These are phyloP conservation scores for Annulohypoxylon stygium DNA, from an alignment of 495 filamentous ascomycete species.

Conservation along the genomic window DNA sequence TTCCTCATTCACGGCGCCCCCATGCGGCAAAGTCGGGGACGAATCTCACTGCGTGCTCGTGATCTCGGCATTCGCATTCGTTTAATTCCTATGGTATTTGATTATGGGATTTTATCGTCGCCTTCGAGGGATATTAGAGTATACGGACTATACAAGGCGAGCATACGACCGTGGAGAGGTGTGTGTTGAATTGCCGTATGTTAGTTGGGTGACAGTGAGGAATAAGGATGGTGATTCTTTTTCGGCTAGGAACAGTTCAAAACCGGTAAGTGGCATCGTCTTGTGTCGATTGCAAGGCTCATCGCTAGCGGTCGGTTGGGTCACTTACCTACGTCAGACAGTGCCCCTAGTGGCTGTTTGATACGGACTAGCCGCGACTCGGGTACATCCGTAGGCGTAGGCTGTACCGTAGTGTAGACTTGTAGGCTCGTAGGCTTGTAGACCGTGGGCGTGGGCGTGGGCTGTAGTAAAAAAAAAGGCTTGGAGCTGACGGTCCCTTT, in stretches of 20 bases:
- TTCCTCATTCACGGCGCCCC: constrained; percentile 48
- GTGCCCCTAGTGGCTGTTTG: constrained; percentile 29
- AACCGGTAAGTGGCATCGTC: constrained; percentile 50
- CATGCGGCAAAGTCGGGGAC: constrained; percentile 47
- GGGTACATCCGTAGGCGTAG: constrained; percentile 39
- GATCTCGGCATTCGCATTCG: constrained; percentile 47
- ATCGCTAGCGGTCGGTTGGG: constrained; percentile 47
- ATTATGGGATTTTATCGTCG: constrained; percentile 8
- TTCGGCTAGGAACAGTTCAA: constrained; percentile 49
- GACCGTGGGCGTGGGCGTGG: no score
- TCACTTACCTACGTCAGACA: constrained; percentile 49
- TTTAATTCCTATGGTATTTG: constrained; percentile 15
- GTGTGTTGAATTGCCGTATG: constrained; percentile 43
- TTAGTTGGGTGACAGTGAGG: constrained; percentile 46
- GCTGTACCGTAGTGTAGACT: neutral
- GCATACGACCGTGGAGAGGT: constrained; percentile 36
- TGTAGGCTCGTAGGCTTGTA: neutral
- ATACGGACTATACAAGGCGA: neutral
- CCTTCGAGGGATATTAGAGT: constrained; percentile 27
- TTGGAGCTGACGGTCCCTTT: neutral
- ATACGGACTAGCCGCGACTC: constrained; percentile 38
- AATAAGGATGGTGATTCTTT: constrained; percentile 47
- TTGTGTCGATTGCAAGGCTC: constrained; percentile 50
- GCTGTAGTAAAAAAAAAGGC: neutral
- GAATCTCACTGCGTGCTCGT: constrained; percentile 46